Percentiles rank a stretch among this genome's conserved stretches.
Conservation (phyloP, 331 rosid genomes). For the Rhamnella rubrinervis region DNA sequence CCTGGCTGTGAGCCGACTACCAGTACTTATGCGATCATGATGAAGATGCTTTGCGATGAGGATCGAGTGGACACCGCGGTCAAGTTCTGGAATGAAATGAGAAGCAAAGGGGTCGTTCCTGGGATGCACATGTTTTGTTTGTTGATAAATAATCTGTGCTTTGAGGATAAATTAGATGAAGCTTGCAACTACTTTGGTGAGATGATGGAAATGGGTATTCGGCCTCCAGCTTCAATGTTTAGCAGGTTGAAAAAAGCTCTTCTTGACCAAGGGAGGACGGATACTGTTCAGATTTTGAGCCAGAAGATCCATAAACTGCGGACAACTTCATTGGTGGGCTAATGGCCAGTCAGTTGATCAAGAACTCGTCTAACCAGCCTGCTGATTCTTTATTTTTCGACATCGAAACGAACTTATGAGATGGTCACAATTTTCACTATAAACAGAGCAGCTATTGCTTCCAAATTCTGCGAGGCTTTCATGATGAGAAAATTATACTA, state of each 20-base stretch:
- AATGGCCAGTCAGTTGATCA: neutral
- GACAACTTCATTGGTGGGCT: constrained; percentile 48
- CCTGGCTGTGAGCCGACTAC: constrained; percentile 60
- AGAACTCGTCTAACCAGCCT: too few species aligned
- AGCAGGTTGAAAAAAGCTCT: constrained; percentile 58
- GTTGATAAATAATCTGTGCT: constrained; percentile 55
- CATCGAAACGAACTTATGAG: too few species aligned
- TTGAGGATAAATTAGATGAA: constrained; percentile 57
- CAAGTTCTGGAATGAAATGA: constrained; percentile 72
- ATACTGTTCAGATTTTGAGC: constrained; percentile 33
- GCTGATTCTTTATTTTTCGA: too few species aligned
- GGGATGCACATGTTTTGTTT: constrained; percentile 81
- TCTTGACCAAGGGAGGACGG: constrained; percentile 50
- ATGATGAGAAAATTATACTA: too few species aligned
- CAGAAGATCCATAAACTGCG: constrained; percentile 57
- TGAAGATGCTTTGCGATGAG: constrained; percentile 80
- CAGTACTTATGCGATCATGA: constrained; percentile 66
- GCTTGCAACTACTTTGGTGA: constrained; percentile 74
- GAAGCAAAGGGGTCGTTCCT: constrained; percentile 61
- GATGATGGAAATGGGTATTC: constrained; percentile 75
- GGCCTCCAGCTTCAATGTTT: constrained; percentile 70
- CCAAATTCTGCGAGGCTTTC: too few species aligned
- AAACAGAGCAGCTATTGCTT: too few species aligned
- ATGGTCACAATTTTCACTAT: too few species aligned
- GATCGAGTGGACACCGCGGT: constrained; percentile 56